phyloP scores from a whole-genome alignment of 495 filamentous ascomycete species.

The Tuber melanosporum region DNA sequence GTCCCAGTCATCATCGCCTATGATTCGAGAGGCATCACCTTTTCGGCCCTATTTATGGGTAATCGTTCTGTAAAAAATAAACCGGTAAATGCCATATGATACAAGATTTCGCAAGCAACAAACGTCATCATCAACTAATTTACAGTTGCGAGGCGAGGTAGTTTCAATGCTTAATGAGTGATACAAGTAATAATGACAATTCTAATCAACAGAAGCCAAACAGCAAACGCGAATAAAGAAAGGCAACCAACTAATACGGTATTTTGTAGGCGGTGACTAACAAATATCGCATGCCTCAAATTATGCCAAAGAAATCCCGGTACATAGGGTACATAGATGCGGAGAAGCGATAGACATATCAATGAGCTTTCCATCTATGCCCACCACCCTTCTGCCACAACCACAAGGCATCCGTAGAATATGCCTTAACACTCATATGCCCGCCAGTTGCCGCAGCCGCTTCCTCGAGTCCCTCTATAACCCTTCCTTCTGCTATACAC shows the following conservation, averaged over 20 bases:
- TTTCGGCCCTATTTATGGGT: neutral
- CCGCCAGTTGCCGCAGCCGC: conserved; percentile 56
- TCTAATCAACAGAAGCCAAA: neutral
- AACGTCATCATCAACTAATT: neutral
- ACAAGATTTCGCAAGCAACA: neutral
- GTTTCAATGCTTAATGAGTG: neutral
- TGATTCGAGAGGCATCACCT: neutral
- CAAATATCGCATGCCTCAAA: neutral
- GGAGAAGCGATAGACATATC: neutral
- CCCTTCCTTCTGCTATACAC: conserved; percentile 66
- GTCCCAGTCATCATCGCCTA: neutral
- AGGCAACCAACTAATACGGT: neutral
- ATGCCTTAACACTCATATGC: conserved; percentile 59
- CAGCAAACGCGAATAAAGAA: neutral
- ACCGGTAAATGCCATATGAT: neutral
- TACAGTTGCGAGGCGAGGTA: neutral
- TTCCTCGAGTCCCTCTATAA: conserved; percentile 64
- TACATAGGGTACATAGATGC: neutral
- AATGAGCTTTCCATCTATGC: conserved; percentile 39
- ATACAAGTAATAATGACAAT: neutral
- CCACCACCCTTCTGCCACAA: conserved; percentile 46
- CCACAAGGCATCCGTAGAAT: conserved; percentile 89
- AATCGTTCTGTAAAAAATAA: neutral
- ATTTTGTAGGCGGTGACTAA: neutral
- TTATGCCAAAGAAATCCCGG: neutral